Percentiles rank a stretch among this genome's conserved stretches.
Evolutionary conservation across 495 filamentous ascomycete species (phyloP).

Genomic region (Aspergillus heteromorphus): DNA sequence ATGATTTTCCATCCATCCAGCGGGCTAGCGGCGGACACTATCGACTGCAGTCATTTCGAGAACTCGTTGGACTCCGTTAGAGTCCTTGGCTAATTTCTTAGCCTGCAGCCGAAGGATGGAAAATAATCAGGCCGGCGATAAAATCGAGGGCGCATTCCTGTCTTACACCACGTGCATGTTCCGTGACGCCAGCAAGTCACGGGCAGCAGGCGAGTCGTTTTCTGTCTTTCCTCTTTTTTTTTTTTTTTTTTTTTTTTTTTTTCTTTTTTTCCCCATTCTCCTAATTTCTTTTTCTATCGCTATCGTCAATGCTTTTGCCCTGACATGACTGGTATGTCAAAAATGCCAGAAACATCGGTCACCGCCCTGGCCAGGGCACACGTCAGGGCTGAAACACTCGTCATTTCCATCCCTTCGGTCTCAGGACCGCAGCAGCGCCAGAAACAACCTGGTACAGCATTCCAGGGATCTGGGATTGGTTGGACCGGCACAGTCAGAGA

Average conservation of each 20-base stretch:
- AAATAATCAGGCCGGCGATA: no score
- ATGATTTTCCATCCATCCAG: not conserved
- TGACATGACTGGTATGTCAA: conserved; percentile 4
- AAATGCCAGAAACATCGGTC: not conserved
- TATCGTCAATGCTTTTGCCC: not conserved
- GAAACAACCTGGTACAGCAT: conserved; percentile 8
- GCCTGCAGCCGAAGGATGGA: not conserved
- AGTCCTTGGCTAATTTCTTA: not conserved
- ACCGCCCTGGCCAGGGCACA: not conserved
- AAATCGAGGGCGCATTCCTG: not conserved
- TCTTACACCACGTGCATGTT: conserved; percentile 10
- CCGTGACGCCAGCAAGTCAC: not conserved
- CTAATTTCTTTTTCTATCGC: not conserved
- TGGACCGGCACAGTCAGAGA: not conserved
- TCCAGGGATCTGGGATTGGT: not conserved
- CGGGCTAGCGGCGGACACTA: conserved; percentile 5
- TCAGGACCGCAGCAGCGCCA: conserved; percentile 1
- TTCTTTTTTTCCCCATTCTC: no score
- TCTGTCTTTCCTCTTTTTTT: no score
- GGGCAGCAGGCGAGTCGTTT: not conserved
- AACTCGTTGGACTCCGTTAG: not conserved
- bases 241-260: no score
- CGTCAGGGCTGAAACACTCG: conserved; percentile 17
- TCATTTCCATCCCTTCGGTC: conserved; percentile 10
- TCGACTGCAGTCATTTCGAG: conserved; percentile 1